Percentiles rank a stretch among this genome's conserved stretches.
These are phyloP conservation scores for Uncinocarpus reesii DNA, from an alignment of 2,329 filamentous ascomycete genomes.

Conservation along the genomic window DNA sequence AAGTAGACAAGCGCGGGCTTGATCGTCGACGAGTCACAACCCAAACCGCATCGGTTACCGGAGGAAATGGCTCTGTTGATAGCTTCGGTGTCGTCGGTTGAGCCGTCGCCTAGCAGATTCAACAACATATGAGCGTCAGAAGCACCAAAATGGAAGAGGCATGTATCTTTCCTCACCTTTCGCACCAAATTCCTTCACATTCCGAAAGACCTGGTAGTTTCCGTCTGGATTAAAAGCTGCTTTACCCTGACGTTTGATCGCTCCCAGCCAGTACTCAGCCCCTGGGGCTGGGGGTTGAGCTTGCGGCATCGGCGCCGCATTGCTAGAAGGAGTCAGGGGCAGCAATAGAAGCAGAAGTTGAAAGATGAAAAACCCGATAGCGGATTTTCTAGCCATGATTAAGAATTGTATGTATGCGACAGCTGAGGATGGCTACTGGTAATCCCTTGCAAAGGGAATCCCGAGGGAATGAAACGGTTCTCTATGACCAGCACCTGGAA, in stretches of 20 bases:
- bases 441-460: not conserved
- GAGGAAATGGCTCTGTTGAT: slow-evolving; percentile 75
- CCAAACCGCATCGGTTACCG: slow-evolving; percentile 67
- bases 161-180: slow-evolving; percentile 45
- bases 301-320: slow-evolving; percentile 24
- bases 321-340: slow-evolving; percentile 22
- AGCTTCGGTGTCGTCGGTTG: slow-evolving; percentile 72
- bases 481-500: slow-evolving; percentile 1
- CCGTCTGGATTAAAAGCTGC: slow-evolving; percentile 50
- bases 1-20: slow-evolving; percentile 85
- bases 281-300: slow-evolving; percentile 15
- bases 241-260: slow-evolving; percentile 58
- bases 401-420: not conserved
- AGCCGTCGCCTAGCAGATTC: slow-evolving; percentile 47
- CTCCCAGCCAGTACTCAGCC: slow-evolving; percentile 53
- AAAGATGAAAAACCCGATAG: slow-evolving; percentile 16
- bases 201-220: slow-evolving; percentile 63
- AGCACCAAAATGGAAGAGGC: not conserved
- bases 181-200: slow-evolving; percentile 66
- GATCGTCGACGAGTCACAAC: slow-evolving; percentile 75
- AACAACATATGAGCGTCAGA: slow-evolving; percentile 15
- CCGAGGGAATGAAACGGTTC: not conserved
- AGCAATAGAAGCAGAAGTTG: slow-evolving; percentile 29
- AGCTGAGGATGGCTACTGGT: not conserved
- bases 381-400: slow-evolving; percentile 10